Evolutionary conservation across 2,329 filamentous ascomycete species (phyloP), one percentile per base, ranked within the genome.

Genomic region (Calonectria pseudoturangicola): DNA sequence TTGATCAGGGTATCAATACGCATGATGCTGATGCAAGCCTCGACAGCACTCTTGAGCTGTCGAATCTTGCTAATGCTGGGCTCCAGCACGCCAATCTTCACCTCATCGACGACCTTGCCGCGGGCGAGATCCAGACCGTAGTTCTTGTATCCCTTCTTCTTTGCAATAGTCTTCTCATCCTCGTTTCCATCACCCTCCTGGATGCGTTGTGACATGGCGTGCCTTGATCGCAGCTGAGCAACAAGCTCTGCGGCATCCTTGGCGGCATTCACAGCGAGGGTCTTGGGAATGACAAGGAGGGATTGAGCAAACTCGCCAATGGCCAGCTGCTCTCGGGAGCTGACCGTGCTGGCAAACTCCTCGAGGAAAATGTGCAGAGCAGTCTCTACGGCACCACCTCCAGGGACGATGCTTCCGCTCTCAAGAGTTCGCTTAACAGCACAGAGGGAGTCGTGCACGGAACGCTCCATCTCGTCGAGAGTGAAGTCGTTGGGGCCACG

Each of bases 21-120:
- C 97, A 99, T 98, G 84, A 99, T 98, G 82, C 95, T 94, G 85
- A 99, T 98, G 86, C 97, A 98, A 68, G 97, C 97, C 88, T 99
- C 97, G 63, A 99, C 97, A 33, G 97, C 97, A 86, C 94, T 97
- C 93, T 99, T 99, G 82, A 99, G 89, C 89, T 98, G 97, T 86
- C 96, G 94, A 79, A 99, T 91, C 90, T 99, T 99, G 91, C 96
- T 98, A 89, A 99, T 95, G 86, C 94, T 98, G 39, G 97, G 97
- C 88, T 99, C 97, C 82, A 99, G 86, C 74, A 99, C 96, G 82
- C 97, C 97, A 15, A 95, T 93, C 90, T 98, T 98, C 81, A 99
- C 88, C 87, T 95, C 93, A 85, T 99, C 97, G 68, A 96, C 93
- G 71, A 98, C 95, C 84, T 95, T 96, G 79, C 97, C 97, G 84